Base-by-base conservation (phyloP, 2,329 filamentous ascomycete genomes). In the Teratosphaeria gauchensis region DNA sequence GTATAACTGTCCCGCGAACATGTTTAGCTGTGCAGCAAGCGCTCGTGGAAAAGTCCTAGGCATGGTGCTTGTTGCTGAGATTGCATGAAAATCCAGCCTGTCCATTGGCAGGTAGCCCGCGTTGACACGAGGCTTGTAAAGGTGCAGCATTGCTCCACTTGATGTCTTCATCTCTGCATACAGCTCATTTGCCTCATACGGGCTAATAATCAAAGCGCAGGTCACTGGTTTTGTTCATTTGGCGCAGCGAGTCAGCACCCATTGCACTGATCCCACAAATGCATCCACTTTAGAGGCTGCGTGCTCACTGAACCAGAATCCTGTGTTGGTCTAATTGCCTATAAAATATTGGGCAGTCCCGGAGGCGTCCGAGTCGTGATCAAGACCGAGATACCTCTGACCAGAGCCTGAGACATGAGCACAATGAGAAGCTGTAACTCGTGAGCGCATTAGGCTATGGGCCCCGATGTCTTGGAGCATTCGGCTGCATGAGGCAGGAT, bases 1-100 rank as follows among this genome's bases (percentile, higher is more conserved):
- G 63, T 89, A 90, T 0, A 89, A 75, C 57, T 87, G 84, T 0
- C 87, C 87, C 0, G 87, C 76, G 57, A 90, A 89, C 0, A 90
- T 71, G 51, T 87, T 86, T 0, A 90, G 75, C 58, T 82, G 75
- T 0, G 75, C 71, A 0, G 73, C 68, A 0, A 81, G 65, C 0
- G 58, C 66, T 9, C 64, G 68, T 12, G 63, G 66, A 3, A 69
- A 58, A 7, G 31, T 35, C 0, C 53, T 60, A 21, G 64, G 61
- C 0, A 1, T 6, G 2, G 61, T 59, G 0, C 68, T 46, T 0
- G 68, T 51, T 0, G 51, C 42, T 0, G 76, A 75, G 1, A 78
- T 58, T 1, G 69, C 74, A 64, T 75, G 80, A 1, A 84, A 71
- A 1, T 70, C 59, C 0, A 86, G 70, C 0, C 66, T 55, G 53